Conservation (phyloP, 148 eudicot species). For the Polygonum maritimum region DNA sequence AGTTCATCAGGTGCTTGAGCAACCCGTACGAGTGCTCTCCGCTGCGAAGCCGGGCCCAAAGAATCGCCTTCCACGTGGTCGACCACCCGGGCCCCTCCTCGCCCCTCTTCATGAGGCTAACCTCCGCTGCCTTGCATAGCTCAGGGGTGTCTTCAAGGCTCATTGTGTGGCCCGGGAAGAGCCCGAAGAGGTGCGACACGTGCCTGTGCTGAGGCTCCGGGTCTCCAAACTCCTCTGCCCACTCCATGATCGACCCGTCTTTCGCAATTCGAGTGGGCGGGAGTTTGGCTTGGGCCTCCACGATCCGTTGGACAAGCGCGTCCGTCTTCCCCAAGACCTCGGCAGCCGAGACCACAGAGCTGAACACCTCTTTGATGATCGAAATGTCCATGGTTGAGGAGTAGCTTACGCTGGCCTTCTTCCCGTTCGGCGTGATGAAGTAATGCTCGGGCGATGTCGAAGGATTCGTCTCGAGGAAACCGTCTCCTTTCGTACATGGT, state of each 20-base stretch:
- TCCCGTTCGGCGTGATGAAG: slow-evolving; percentile 63
- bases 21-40: slow-evolving; percentile 59
- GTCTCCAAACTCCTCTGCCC: slow-evolving; percentile 70
- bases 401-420: slow-evolving; percentile 75
- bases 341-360: slow-evolving; percentile 47
- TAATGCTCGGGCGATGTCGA: slow-evolving; percentile 82
- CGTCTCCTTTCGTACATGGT: slow-evolving; percentile 32
- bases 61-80: slow-evolving; percentile 66
- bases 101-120: slow-evolving; percentile 56
- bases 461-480: slow-evolving; percentile 68
- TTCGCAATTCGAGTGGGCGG: slow-evolving; percentile 42
- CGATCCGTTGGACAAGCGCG: slow-evolving; percentile 40
- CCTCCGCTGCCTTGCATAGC: slow-evolving; percentile 66
- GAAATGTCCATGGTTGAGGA: slow-evolving; percentile 82
- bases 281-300: slow-evolving; percentile 44
- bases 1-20: slow-evolving; percentile 64
- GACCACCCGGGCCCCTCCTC: slow-evolving; percentile 92
- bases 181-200: slow-evolving; percentile 71
- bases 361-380: slow-evolving; percentile 59
- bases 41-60: slow-evolving; percentile 60
- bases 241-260: slow-evolving; percentile 79
- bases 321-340: slow-evolving; percentile 49
- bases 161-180: slow-evolving; percentile 70
- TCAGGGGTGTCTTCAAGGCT: slow-evolving; percentile 49
- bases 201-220: slow-evolving; percentile 67